A percentile compares a stretch with the other conserved stretches of the same genome.
Evolutionary conservation across 352 stramenopile genomes (phyloP).

Genomic region (Phytopythium cucurbitacearum): DNA sequence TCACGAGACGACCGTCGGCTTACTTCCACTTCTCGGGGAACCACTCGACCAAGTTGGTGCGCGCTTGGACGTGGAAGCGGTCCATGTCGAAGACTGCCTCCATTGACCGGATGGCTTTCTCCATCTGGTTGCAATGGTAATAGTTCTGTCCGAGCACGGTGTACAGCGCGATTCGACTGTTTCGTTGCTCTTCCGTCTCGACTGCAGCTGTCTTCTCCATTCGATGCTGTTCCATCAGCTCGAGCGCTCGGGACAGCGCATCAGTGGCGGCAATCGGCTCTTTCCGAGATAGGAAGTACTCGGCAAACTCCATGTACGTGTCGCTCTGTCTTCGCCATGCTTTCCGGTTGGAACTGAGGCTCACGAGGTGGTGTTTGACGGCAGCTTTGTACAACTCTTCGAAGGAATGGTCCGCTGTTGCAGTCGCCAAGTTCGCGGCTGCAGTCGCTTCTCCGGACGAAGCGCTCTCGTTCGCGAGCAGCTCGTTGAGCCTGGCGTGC

Average conservation of each 20-base stretch:
- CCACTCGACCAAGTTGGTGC: conserved; percentile 45
- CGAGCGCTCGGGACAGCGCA: conserved; percentile 41
- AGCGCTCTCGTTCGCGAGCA: conserved; percentile 26
- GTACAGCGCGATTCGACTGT: conserved; percentile 35
- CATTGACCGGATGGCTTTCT: conserved; percentile 66
- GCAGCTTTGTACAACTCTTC: conserved; percentile 41
- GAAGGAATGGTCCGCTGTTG: conserved; percentile 35
- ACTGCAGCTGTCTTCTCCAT: not conserved
- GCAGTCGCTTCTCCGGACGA: conserved; percentile 1
- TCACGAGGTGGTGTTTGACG: conserved; percentile 2
- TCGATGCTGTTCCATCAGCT: conserved; percentile 29
- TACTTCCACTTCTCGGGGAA: conserved; percentile 75
- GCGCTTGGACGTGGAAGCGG: conserved; percentile 48
- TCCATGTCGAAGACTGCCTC: conserved; percentile 60
- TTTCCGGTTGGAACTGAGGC: conserved; percentile 21
- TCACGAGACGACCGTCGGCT: conserved; percentile 4
- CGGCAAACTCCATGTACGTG: conserved; percentile 43
- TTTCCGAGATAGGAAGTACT: conserved; percentile 37
- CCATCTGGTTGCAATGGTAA: conserved; percentile 78
- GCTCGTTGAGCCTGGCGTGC: conserved; percentile 53
- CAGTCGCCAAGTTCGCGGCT: conserved; percentile 10
- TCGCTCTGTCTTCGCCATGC: conserved; percentile 32
- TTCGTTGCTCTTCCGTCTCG: conserved; percentile 1
- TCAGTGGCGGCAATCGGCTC: conserved; percentile 50
- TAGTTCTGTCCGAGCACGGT: conserved; percentile 54